Evolutionary conservation across 495 filamentous ascomycete genomes (phyloP).

Genomic region (Trichocladium uniseriatum): DNA sequence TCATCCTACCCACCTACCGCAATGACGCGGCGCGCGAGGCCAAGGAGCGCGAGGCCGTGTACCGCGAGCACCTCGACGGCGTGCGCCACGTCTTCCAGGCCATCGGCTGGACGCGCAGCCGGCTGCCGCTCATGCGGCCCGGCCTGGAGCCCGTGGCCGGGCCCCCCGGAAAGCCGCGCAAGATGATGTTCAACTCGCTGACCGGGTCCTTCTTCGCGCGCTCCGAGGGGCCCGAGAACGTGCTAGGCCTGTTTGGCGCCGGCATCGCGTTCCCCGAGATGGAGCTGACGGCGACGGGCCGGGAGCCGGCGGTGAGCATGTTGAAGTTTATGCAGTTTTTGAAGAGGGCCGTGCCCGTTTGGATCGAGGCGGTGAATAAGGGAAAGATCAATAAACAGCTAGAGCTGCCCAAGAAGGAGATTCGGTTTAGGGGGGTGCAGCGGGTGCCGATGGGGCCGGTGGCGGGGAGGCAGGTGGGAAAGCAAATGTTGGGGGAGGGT

Average conservation of each 20-base stretch:
- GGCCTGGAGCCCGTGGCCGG: background rate
- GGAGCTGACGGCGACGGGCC: conserved; percentile 1
- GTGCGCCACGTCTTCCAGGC: conserved; percentile 15
- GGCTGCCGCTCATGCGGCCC: conserved; percentile 1
- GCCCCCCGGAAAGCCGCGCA: background rate
- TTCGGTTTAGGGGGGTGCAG: background rate
- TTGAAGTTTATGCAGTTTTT: conserved; percentile 20
- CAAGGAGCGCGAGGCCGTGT: background rate
- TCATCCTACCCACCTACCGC: background rate
- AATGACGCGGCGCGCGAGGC: background rate
- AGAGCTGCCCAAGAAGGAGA: no score
- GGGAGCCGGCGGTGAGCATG: conserved; percentile 15
- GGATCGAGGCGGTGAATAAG: conserved; percentile 3
- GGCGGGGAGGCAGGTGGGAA: background rate
- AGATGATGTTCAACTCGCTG: conserved; percentile 4
- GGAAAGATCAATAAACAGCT: background rate
- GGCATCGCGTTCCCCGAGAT: conserved; percentile 20
- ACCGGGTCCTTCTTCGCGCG: conserved; percentile 11
- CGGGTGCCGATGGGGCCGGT: background rate
- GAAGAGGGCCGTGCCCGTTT: conserved; percentile 14
- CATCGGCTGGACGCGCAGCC: conserved; percentile 7
- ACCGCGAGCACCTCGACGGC: conserved; percentile 1
- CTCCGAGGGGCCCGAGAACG: background rate
- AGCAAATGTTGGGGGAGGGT: background rate
- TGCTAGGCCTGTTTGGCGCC: conserved; percentile 17